Base-by-base conservation (phyloP, 345 rosid species). In the Cochlearia excelsa region DNA sequence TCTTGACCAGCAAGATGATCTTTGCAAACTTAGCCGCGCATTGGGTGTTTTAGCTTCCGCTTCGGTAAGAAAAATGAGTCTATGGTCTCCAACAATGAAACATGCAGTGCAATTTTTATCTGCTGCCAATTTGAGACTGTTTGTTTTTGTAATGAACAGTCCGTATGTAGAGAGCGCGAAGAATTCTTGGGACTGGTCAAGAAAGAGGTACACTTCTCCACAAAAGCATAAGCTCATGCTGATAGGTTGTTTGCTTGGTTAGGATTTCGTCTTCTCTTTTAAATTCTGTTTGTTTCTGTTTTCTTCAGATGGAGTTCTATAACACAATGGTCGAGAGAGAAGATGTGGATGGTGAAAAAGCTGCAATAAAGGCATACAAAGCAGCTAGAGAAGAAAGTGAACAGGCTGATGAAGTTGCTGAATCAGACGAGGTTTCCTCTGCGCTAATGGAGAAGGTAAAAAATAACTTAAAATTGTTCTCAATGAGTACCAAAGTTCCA, bases 41-140 rank as follows among this genome's bases (percentile, higher is more conserved):
- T 61, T 88, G 78, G 93, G 97, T 38, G 81, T 89, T 71, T 75
- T 92, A 59, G 95, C 97, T 79, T 86, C 94, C 16, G 97, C 97
- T 63, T 92, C 97, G 64, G 95, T 88, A 82, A 83, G 86, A 43
- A 73, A 46, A 71, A 59, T 51, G 41, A 38, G 43, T 51, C 38
- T 65, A 38, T 40, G 53, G 30, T 59, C 75, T 59, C 40, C 51
- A 44, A 9, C 33, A 49, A 34, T 40, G 30, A 47, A 16, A 34
- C 48, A 37, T 52, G 51, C 54, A 39, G 47, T 39, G 46, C 49
- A 48, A 42, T 46, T 57, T 46, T 57, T 29, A 54, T 40, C 65
- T 11, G 8, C 5, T 50, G 38, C 35, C 33, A 67, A 9, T 48
- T 49, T 69, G 63, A 51, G 50, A 47, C 57, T 26, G 29, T 50